A percentile compares a stretch with the other conserved stretches of the same genome.
These are phyloP conservation scores for Beauveria australis DNA, from an alignment of 2,329 filamentous ascomycete genomes.

Conservation along the genomic window DNA sequence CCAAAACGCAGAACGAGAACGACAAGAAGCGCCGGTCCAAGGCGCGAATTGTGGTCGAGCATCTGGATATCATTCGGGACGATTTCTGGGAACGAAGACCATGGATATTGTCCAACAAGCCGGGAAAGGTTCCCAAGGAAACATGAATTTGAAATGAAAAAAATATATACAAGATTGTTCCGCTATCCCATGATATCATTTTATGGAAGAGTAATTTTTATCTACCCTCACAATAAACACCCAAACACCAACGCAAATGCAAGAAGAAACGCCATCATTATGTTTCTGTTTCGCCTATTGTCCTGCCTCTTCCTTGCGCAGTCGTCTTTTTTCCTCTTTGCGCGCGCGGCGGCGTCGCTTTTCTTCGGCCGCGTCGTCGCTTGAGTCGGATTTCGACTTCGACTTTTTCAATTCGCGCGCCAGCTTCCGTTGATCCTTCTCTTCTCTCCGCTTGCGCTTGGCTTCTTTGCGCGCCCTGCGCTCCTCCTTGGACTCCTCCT, in stretches of 20 bases:
- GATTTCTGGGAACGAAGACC: slow-evolving; percentile 86
- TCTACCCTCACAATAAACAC: background rate
- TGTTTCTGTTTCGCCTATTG: background rate
- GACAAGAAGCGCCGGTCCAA: slow-evolving; percentile 74
- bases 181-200: background rate
- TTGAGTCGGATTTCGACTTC: slow-evolving; percentile 22
- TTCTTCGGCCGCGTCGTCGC: slow-evolving; percentile 29
- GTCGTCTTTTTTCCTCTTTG: slow-evolving; percentile 36
- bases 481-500: slow-evolving; percentile 34
- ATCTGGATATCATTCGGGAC: slow-evolving; percentile 91
- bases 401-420: slow-evolving; percentile 20
- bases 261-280: slow-evolving; percentile 3
- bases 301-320: slow-evolving; percentile 24
- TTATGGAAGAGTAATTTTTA: background rate
- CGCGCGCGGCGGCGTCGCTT: slow-evolving; percentile 36
- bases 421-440: background rate
- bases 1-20: slow-evolving; percentile 76
- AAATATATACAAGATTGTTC: background rate
- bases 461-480: slow-evolving; percentile 28
- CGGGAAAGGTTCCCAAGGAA: slow-evolving; percentile 61
- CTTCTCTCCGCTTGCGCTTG: slow-evolving; percentile 18
- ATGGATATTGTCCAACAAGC: slow-evolving; percentile 72
- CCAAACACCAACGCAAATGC: slow-evolving; percentile 1
- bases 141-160: slow-evolving; percentile 23
- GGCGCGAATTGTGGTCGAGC: slow-evolving; percentile 71